A percentile compares a stretch with the other conserved stretches of the same genome.
Evolutionary conservation across 2,329 filamentous ascomycete genomes (phyloP).

Genomic region (Trichoderma gracile): DNA sequence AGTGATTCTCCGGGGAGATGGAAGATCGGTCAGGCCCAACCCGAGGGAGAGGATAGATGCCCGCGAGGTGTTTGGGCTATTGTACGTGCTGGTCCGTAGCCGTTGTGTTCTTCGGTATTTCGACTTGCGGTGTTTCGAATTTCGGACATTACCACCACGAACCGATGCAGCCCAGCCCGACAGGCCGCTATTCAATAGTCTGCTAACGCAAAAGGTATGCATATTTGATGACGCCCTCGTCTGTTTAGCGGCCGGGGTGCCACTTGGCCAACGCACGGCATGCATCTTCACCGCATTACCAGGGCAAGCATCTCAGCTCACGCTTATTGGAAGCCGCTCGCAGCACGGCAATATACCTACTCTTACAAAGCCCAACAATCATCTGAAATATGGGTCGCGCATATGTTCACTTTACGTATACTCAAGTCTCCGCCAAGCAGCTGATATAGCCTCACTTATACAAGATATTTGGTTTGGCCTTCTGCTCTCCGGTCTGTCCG

Average conservation of each 20-base stretch:
- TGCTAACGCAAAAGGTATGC: conserved; percentile 19
- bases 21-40: neutral
- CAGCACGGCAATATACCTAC: neutral
- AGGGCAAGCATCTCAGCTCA: neutral
- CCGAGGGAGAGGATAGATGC: too few relatives aligned
- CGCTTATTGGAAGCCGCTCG: neutral
- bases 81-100: neutral
- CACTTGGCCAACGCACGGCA: neutral
- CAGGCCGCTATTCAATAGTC: neutral
- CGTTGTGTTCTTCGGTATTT: neutral
- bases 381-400: neutral
- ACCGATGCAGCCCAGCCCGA: neutral
- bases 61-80: too few relatives aligned
- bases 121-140: neutral
- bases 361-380: neutral
- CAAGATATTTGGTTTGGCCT: too few relatives aligned
- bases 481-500: too few relatives aligned
- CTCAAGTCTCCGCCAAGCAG: too few relatives aligned
- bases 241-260: neutral
- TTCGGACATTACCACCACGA: neutral
- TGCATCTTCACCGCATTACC: neutral
- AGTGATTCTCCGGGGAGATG: neutral
- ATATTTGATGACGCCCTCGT: conserved; percentile 8
- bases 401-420: neutral
- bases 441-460: too few relatives aligned